Evolutionary conservation across 192 early-diverging fungal species (phyloP), one percentile per base, ranked within the genome.

Genomic region (Chytriomyces confervae): DNA sequence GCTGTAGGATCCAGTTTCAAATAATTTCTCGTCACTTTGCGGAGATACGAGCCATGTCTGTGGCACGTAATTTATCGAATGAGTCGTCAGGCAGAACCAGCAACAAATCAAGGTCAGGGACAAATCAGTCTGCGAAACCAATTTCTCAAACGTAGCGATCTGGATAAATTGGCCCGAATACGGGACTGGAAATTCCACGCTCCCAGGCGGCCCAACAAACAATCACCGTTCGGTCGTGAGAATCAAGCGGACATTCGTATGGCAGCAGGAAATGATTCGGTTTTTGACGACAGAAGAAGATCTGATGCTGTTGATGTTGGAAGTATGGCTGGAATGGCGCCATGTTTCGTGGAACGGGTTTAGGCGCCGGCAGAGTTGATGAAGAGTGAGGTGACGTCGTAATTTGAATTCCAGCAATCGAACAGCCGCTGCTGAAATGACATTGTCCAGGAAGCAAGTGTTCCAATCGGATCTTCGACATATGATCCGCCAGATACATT

Each of bases 221-320:
- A 98, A 82, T 5, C 96, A 96, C 27, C 87, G 82, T 75, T 98
- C 95, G 2, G 95, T 93, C 24, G 94, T 96, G 63, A 97, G 80
- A 23, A 95, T 82, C 60, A 97, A 86, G 49, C 87, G 77, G 6
- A 86, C 87, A 82, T 87, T 87, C 60, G 83, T 86, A 4, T 83
- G 84, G 23, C 84, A 67, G 43, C 27, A 20, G 7, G 9, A 67
- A 7, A 45, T 6, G 47, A 67, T 29, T 2, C 47, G 29, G 0
- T n/a, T n/a, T n/a, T n/a, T n/a, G n/a, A n/a, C n/a, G n/a, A n/a
- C n/a, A n/a, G n/a, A n/a, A n/a, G n/a, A n/a, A n/a, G n/a, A n/a
- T n/a, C n/a, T n/a, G n/a, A n/a, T n/a, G n/a, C n/a, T n/a, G n/a
- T n/a, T n/a, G n/a, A n/a, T n/a, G n/a, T n/a, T n/a, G n/a, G n/a